These are phyloP conservation scores for Aspergillus sp. DNA, from an alignment of 2,329 filamentous ascomycete species.

Conservation along the genomic window DNA sequence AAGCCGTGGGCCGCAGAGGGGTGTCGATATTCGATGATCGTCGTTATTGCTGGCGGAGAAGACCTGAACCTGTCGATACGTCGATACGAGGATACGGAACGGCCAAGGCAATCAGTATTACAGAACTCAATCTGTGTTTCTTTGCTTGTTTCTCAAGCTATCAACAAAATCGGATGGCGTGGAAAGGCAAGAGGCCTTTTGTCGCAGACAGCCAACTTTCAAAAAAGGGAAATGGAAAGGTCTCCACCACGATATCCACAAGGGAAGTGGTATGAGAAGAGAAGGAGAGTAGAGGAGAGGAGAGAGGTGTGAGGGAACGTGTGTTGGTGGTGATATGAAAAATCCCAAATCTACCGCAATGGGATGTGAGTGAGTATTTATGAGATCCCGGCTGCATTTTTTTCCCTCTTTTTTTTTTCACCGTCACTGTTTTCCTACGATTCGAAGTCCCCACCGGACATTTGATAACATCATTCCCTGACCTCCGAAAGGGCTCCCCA, in stretches of 20 bases:
- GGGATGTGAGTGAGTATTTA: constrained; percentile 13
- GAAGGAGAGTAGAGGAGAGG: neutral
- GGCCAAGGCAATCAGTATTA: constrained; percentile 12
- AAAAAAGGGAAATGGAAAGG: constrained; percentile 1
- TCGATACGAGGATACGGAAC: constrained; percentile 18
- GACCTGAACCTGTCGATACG: constrained; percentile 11
- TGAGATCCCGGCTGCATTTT: constrained; percentile 1
- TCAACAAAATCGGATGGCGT: constrained; percentile 11
- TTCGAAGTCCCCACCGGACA: constrained; percentile 5
- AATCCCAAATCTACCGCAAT: neutral
- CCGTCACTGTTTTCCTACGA: neutral
- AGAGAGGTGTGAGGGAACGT: neutral
- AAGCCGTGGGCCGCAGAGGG: neutral
- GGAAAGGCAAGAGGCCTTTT: neutral
- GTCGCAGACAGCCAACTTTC: constrained; percentile 6
- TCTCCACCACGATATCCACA: neutral
- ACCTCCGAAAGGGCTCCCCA: constrained; percentile 8
- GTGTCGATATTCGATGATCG: constrained; percentile 8
- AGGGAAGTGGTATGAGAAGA: neutral
- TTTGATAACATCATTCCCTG: constrained; percentile 3
- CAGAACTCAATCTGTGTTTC: constrained; percentile 18
- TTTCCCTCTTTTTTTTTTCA: constrained; percentile 5
- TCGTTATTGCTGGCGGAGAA: constrained; percentile 9
- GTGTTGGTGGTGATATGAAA: neutral
- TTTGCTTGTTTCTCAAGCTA: constrained; percentile 16